Base-by-base conservation (phyloP, 768 basidiomycete species). In the Hygrophoropsis aurantiaca region DNA sequence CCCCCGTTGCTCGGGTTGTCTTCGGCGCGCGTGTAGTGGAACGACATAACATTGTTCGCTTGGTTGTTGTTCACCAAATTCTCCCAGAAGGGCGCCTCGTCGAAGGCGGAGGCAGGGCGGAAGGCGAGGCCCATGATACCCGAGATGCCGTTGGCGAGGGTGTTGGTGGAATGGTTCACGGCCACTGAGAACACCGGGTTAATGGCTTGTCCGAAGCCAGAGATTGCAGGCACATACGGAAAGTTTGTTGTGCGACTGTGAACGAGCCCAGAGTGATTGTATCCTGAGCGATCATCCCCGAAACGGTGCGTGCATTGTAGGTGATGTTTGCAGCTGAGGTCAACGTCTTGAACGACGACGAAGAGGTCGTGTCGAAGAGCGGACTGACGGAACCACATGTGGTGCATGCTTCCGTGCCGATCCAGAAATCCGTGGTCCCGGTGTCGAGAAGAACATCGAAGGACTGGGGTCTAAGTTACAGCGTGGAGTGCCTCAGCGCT, bases 91-190 rank as follows among this genome's bases (percentile, higher is more conserved):
- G 85, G 85, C 1, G 60, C 63, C 2, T 79, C 66, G 1, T 55
- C 53, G 7, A 83, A 82, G 21, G 69, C 69, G 0, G 85, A 74
- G 42, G 87, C 75, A 30, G 71, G 55, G 16, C 64, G 39, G 57
- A 84, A 88, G 2, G 80, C 85, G 40, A 88, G 74, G 4, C 86
- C 86, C 71, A 88, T 67, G 55, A 88, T 80, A 11, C 86, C 86
- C 3, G 82, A 78, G 2, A 79, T 72, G 5, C 68, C 52, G 4
- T 78, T 79, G 23, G 85, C 65, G 3, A 86, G 70, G 4, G 63
- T 62, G 2, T 48, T 41, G 3, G 82, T 71, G 15, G 85, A 70
- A 8, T 63, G 44, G 37, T 76, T 67, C 13, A 81, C 87, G 24
- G 78, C 64, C 34, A 86, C 84, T 86, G 57, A 40, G 25, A 32